These are phyloP conservation scores for Gentiana dahurica DNA, from an alignment of 257 asterid genomes.

Conservation along the genomic window DNA sequence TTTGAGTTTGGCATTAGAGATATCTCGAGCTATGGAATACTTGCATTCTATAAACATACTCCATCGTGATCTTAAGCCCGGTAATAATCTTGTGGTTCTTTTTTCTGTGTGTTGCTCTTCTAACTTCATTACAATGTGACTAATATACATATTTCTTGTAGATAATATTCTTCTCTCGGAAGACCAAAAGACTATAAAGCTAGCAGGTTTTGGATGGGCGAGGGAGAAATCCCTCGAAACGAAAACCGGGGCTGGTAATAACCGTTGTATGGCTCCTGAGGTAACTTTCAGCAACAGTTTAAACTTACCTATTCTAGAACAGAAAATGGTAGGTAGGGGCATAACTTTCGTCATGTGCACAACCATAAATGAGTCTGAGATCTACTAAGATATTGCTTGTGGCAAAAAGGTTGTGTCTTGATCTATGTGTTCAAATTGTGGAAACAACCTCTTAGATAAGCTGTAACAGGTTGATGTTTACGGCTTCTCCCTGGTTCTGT, in stretches of 20 bases:
- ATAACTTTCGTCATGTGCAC: too few species aligned
- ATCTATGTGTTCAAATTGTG: too few species aligned
- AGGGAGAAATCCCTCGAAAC: too few species aligned
- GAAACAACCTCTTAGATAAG: constrained; percentile 9
- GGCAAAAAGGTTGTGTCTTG: too few species aligned
- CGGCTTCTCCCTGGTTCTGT: constrained; percentile 56
- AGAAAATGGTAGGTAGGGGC: too few species aligned
- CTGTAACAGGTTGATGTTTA: constrained; percentile 49
- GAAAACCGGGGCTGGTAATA: constrained; percentile 68
- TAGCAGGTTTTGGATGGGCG: constrained; percentile 72
- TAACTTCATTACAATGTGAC: too few species aligned
- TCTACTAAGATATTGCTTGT: background rate
- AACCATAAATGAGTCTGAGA: too few species aligned
- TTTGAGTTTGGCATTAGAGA: constrained; percentile 34
- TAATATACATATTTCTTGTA: constrained; percentile 5
- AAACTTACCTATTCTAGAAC: too few species aligned
- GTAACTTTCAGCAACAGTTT: too few species aligned
- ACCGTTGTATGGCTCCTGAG: constrained; percentile 82
- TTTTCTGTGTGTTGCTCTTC: too few species aligned
- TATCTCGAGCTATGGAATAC: constrained; percentile 57
- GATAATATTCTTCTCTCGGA: constrained; percentile 60
- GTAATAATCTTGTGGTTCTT: constrained; percentile 17
- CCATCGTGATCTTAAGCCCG: constrained; percentile 63
- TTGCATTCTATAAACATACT: constrained; percentile 44
- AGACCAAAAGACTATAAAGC: constrained; percentile 35